Percentiles rank a stretch among this genome's conserved stretches.
phyloP scores from a whole-genome alignment of 2,329 filamentous ascomycete species.

The Aspergillus novoparasiticus region DNA sequence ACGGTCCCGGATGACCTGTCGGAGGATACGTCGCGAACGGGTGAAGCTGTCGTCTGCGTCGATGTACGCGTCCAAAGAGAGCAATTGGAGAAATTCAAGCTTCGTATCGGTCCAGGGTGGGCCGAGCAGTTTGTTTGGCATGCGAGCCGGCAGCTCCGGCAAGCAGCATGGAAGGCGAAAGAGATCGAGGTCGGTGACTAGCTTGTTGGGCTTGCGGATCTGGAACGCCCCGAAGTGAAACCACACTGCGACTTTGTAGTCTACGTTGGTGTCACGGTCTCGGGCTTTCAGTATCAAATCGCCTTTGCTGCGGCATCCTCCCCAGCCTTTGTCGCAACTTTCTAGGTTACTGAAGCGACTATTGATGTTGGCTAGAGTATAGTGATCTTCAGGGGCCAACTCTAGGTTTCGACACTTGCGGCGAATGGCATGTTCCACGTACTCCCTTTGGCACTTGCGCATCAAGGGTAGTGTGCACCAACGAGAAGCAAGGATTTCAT shows the following conservation, averaged over 20 bases:
- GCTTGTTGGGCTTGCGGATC: slow-evolving; percentile 29
- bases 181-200: slow-evolving; percentile 35
- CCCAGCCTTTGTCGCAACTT: slow-evolving; percentile 22
- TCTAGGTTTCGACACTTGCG: slow-evolving; percentile 32
- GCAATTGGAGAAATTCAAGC: slow-evolving; percentile 41
- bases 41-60: slow-evolving; percentile 34
- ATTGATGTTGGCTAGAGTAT: slow-evolving; percentile 27
- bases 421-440: slow-evolving; percentile 37
- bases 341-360: slow-evolving; percentile 26
- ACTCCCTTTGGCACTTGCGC: slow-evolving; percentile 43
- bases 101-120: slow-evolving; percentile 43
- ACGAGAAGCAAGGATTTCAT: slow-evolving; percentile 37
- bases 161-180: slow-evolving; percentile 39
- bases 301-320: slow-evolving; percentile 32
- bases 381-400: slow-evolving; percentile 29
- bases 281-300: slow-evolving; percentile 33
- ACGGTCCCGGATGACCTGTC: slow-evolving; percentile 38
- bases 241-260: slow-evolving; percentile 40
- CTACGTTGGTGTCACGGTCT: slow-evolving; percentile 11
- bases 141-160: slow-evolving; percentile 29
- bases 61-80: slow-evolving; percentile 41
- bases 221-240: slow-evolving; percentile 41
- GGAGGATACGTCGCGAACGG: slow-evolving; percentile 35
- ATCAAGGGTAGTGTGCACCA: slow-evolving; percentile 46
- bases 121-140: slow-evolving; percentile 43